A percentile compares a stretch with the other conserved stretches of the same genome.
These are phyloP conservation scores for Erythrobasidium yunnanense DNA, from an alignment of 768 basidiomycete species.

Conservation along the genomic window DNA sequence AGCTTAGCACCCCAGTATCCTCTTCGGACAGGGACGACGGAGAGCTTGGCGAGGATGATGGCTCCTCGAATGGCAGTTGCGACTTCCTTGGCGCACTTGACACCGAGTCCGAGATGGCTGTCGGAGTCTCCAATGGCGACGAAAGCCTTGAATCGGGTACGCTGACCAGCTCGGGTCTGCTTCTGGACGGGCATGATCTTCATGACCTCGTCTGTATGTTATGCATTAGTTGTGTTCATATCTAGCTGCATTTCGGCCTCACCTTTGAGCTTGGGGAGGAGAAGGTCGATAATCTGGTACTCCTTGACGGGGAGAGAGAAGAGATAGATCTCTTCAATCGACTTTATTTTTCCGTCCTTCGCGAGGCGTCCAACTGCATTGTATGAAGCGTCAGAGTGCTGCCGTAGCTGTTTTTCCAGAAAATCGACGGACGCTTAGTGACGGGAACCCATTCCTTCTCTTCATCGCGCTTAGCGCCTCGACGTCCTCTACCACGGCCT, in stretches of 20 bases:
- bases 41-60: conserved; percentile 96
- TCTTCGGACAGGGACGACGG: conserved; percentile 92
- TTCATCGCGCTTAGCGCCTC: conserved; percentile 97
- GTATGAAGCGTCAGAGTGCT: no score
- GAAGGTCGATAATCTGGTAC: conserved; percentile 97
- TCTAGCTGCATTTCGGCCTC: conserved; percentile 28
- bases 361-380: conserved; percentile 91
- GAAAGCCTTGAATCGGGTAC: conserved; percentile 99
- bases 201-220: conserved; percentile 70
- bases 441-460: conserved; percentile 99
- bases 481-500: conserved; percentile 52
- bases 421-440: no score
- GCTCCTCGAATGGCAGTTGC: conserved; percentile 98
- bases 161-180: conserved; percentile 98
- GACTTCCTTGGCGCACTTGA: conserved; percentile 99
- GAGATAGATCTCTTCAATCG: conserved; percentile 99
- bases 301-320: conserved; percentile 99
- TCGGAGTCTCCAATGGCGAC: conserved; percentile 98
- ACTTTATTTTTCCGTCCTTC: conserved; percentile 99
- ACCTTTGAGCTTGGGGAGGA: conserved; percentile 96
- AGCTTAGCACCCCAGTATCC: conserved; percentile 99
- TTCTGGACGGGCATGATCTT: conserved; percentile 99
- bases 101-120: conserved; percentile 96
- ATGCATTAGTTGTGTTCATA: not conserved
- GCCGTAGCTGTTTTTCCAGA: no score